Conservation (phyloP, 2,329 filamentous ascomycete species). For the Cytospora schulzeri region DNA sequence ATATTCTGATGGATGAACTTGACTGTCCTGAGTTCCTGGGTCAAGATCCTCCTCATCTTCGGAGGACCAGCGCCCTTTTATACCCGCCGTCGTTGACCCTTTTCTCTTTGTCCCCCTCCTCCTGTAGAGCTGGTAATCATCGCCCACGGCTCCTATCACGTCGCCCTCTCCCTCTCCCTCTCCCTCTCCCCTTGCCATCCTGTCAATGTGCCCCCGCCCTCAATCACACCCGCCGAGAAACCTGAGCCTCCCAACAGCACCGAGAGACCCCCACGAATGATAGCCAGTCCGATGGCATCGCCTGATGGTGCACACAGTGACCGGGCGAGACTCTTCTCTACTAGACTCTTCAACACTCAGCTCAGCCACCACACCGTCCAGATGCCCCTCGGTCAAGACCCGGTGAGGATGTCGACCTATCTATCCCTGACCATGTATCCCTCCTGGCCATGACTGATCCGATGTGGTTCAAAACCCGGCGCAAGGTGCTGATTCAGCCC, state of each 20-base stretch:
- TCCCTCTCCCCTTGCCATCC: too few relatives aligned
- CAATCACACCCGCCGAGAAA: background rate
- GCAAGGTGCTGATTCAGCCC: background rate
- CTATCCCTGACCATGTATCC: too few relatives aligned
- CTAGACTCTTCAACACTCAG: background rate
- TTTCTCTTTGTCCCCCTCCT: background rate
- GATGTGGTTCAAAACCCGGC: background rate
- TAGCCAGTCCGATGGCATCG: background rate
- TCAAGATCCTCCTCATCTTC: background rate
- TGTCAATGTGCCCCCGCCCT: background rate
- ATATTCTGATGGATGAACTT: background rate
- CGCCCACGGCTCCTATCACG: background rate
- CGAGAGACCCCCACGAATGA: background rate
- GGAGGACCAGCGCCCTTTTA: background rate
- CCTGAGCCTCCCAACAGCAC: slow-evolving; percentile 4
- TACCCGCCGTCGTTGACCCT: background rate
- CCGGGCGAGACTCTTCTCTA: background rate
- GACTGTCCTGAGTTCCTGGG: too few relatives aligned
- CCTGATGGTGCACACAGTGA: background rate
- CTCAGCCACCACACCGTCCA: background rate
- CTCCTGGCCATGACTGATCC: background rate
- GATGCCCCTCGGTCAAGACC: background rate
- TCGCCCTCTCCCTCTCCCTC: background rate
- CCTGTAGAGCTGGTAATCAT: background rate
- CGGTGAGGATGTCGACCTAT: background rate